These are phyloP conservation scores for Cyclotella baltica DNA, from an alignment of 108 stramenopile species.

Conservation along the genomic window DNA sequence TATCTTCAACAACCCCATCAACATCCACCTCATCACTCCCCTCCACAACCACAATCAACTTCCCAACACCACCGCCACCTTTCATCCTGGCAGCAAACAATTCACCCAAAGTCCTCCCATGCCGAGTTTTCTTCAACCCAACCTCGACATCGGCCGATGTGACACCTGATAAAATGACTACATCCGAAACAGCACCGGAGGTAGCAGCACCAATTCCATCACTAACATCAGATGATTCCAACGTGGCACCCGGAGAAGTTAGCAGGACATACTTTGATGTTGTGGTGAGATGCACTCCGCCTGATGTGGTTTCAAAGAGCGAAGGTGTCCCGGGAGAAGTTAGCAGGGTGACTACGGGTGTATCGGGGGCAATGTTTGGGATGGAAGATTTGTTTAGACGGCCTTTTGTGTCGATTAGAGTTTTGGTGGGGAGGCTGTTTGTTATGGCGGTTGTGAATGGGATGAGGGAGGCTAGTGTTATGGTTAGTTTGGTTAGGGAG, in stretches of 20 bases:
- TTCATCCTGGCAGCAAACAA: constrained; percentile 64
- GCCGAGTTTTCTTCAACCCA: constrained; percentile 73
- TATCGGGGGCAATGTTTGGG: too few species aligned
- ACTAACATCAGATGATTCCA: constrained; percentile 50
- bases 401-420: too few species aligned
- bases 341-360: too few species aligned
- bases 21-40: constrained; percentile 46
- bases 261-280: constrained; percentile 23
- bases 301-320: too few species aligned
- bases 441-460: too few species aligned
- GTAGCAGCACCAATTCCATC: constrained; percentile 64
- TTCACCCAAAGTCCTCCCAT: constrained; percentile 79
- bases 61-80: constrained; percentile 13
- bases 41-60: constrained; percentile 66
- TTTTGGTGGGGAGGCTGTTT: too few species aligned
- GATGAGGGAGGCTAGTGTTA: too few species aligned
- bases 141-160: constrained; percentile 77
- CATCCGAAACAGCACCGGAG: constrained; percentile 60
- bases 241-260: constrained; percentile 65
- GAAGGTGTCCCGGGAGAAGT: too few species aligned
- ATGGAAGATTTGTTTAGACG: too few species aligned
- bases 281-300: not conserved
- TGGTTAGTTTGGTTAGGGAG: too few species aligned
- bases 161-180: constrained; percentile 73
- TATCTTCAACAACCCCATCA: constrained; percentile 39